Conservation (phyloP, 371 early-diverging fungal genomes). For the Phascolomyces articulosus region DNA sequence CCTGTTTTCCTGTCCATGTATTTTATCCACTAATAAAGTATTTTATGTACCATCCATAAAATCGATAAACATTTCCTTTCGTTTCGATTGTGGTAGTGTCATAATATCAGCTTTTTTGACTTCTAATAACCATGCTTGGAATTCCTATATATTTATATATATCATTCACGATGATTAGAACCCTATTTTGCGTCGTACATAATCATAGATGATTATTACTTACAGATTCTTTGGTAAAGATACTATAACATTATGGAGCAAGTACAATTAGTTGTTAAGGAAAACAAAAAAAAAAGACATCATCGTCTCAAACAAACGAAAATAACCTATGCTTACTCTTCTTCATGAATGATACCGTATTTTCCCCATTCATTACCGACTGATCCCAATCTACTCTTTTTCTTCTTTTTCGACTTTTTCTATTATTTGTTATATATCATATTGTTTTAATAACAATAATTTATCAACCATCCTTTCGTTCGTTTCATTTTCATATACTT, state of each 20-base stretch:
- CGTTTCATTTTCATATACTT: no score
- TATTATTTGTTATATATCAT: no score
- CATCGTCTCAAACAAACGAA: neutral
- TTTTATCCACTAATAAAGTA: no score
- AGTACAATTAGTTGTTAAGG: neutral
- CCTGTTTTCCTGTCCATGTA: no score
- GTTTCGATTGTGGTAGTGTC: constrained; percentile 50
- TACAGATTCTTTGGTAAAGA: constrained; percentile 61
- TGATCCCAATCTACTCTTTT: constrained; percentile 27
- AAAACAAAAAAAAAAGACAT: neutral
- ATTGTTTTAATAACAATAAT: no score
- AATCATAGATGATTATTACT: constrained; percentile 4
- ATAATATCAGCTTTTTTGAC: constrained; percentile 67
- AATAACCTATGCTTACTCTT: constrained; percentile 36
- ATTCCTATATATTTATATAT: constrained; percentile 49
- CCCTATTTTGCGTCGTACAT: neutral
- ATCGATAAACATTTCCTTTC: constrained; percentile 67
- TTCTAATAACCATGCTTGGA: constrained; percentile 77
- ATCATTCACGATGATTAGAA: no score
- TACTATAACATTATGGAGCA: constrained; percentile 25
- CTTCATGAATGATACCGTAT: constrained; percentile 62
- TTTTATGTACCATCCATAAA: constrained; percentile 76
- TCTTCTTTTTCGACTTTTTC: constrained; percentile 30
- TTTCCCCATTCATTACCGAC: constrained; percentile 53
- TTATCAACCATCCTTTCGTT: no score